Base-by-base conservation (phyloP, 805 yeast genomes). In the Saccharomycopsis schoenii region DNA sequence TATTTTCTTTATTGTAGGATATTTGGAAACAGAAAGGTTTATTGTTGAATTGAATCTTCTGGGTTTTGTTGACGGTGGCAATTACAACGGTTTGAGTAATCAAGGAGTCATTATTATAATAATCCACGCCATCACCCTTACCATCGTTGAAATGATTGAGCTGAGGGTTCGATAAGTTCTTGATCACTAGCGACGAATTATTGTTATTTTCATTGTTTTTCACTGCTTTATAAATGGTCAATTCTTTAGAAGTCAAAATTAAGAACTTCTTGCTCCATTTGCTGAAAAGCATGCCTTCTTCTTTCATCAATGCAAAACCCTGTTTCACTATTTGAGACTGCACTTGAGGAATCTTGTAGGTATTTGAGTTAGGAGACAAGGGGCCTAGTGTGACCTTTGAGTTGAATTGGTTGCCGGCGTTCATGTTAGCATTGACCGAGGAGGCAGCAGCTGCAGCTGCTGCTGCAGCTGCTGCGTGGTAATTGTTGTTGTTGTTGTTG, bases 41-140 rank as follows among this genome's bases (percentile, higher is more conserved):
- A 69, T 57, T 74, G 69, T 56, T 73, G 39, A 61, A 56, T 37
- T 57, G 75, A 52, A 74, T 73, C 57, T 64, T 64, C 56, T 55
- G 36, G n/a, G 62, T 52, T 24, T 60, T 62, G 12, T 58, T 58
- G 14, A 64, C 55, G 0, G 25, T 8, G 19, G 24, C 47, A 15
- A 64, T 25, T 17, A 15, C 37, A 12, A 64, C 25, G 25, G 41
- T 50, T 19, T 55, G 61, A 14, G 63, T 36, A 8, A 62, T 55
- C 21, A 64, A 54, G 12, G 64, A 57, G 29, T 64, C 66, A 37
- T 51, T 61, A 50, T 60, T 64, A 47, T 55, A 64, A 40, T 64
- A 64, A 56, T 64, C 66, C 5, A 64, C 64, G 5, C 66, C 66
- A n/a, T 64, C 66, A 17, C 60, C 64, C 55, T 62, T 64, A 24